Evolutionary conservation across 192 early-diverging fungal genomes (phyloP), one percentile per base, ranked within the genome.

Genomic region (Phycomyces nitens): DNA sequence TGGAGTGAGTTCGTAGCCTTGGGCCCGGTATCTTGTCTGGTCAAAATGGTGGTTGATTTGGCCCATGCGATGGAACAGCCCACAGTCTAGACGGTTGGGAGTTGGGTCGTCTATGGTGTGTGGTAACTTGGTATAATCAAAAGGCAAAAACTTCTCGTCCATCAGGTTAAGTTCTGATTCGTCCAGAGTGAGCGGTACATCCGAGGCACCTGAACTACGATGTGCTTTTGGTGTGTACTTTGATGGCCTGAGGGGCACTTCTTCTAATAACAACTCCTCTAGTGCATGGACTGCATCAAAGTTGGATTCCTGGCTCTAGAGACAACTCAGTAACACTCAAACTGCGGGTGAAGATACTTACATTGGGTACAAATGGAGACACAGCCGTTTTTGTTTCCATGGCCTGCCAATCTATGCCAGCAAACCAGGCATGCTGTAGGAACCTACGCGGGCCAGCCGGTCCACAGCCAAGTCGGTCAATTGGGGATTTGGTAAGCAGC

Each of bases 231-330:
- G 44, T 6, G 44, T 47, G 44, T n/a, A 15, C 41, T 14, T 5
- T 23, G 38, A 21, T 9, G 38, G 57, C 11, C 20, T 12, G 22
- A 59, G 42, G 16, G 40, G 41, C 42, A 43, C 57, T 21, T 96
- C 95, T 71, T 99, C 95, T 34, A 99, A 80, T 43, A 99, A 76
- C 34, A 97, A 80, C 62, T 99, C 96, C 58, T 99, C 95, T 24
- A 99, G 72, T 56, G 97, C 96, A 75, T 96, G 87, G 14, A 92
- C 91, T 22, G 92, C 92, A 81, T 98, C 96, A 75, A 96, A 98
- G 68, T 98, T 98, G 51, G 90, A 85, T 44, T 84, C 74, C 62
- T 95, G 90, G 53, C 81, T 78, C 91, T 93, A 58, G 6, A 44
- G 9, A 7, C 3, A 18, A 47, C 18, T 3, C n/a, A n/a, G n/a